These are phyloP conservation scores for Ascomycota sp. DNA, from an alignment of 2,329 filamentous ascomycete genomes.

Conservation along the genomic window DNA sequence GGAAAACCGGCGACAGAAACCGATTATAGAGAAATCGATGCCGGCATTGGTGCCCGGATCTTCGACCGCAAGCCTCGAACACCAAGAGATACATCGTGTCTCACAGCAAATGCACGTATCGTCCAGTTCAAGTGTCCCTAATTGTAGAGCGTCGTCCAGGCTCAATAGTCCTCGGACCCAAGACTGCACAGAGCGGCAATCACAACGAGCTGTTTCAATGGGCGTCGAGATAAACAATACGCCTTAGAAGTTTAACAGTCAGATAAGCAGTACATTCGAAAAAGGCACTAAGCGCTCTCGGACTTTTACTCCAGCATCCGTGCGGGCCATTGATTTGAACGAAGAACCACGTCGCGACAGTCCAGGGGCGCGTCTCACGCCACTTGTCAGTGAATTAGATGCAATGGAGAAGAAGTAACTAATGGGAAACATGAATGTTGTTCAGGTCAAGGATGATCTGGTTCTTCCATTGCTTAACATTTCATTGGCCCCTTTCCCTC, in stretches of 20 bases:
- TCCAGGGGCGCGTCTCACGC: slow-evolving; percentile 6
- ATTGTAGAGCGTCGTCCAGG: slow-evolving; percentile 3
- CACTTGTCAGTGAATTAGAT: slow-evolving; percentile 3
- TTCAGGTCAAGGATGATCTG: too few species aligned
- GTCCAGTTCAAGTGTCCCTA: slow-evolving; percentile 5
- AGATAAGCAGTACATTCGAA: slow-evolving; percentile 6
- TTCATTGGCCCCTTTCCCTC: too few species aligned
- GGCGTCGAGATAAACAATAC: not conserved
- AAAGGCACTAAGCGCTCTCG: slow-evolving; percentile 24
- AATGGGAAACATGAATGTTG: too few species aligned
- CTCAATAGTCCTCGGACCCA: slow-evolving; percentile 3
- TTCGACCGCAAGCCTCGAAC: slow-evolving; percentile 4
- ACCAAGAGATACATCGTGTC: slow-evolving; percentile 17
- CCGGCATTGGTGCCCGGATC: slow-evolving; percentile 5
- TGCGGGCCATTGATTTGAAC: slow-evolving; percentile 25
- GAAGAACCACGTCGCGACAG: slow-evolving; percentile 19
- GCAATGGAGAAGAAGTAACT: not conserved
- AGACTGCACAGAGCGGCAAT: not conserved
- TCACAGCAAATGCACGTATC: slow-evolving; percentile 18
- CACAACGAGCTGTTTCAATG: slow-evolving; percentile 2
- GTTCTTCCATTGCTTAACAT: too few species aligned
- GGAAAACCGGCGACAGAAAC: slow-evolving; percentile 15
- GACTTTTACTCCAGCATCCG: slow-evolving; percentile 23
- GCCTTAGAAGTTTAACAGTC: not conserved
- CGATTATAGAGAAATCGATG: not conserved